Conservation (phyloP, 306 rosid species). For the Medicago ruthenica region DNA sequence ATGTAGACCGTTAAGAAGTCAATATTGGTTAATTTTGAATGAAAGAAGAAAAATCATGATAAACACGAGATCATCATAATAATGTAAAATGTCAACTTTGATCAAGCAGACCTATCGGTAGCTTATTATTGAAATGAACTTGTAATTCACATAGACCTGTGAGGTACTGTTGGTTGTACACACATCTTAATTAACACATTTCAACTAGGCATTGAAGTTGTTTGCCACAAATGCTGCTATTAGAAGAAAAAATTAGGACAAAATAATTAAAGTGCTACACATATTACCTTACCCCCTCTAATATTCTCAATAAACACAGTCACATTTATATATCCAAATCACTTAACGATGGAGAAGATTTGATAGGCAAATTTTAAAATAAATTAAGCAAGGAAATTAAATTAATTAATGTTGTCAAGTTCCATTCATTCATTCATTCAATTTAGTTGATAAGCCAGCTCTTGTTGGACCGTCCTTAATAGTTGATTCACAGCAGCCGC, state of each 20-base stretch:
- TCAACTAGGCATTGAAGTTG: constrained; percentile 1
- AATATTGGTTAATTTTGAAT: background rate
- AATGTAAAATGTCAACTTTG: background rate
- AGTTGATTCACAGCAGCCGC: constrained; percentile 86
- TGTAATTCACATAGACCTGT: constrained; percentile 20
- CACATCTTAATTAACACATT: constrained; percentile 17
- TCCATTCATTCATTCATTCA: constrained; percentile 2
- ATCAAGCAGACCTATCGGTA: background rate
- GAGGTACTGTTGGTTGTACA: constrained; percentile 30
- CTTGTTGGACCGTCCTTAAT: constrained; percentile 60
- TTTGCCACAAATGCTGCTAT: constrained; percentile 14
- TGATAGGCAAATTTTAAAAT: background rate
- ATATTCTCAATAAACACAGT: constrained; percentile 24
- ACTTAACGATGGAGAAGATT: constrained; percentile 18
- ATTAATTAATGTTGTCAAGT: background rate
- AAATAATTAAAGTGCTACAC: background rate
- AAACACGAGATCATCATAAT: background rate
- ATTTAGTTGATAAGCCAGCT: constrained; percentile 54
- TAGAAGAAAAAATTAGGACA: constrained; percentile 13
- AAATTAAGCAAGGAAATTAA: constrained; percentile 14
- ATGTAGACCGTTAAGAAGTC: constrained; percentile 1
- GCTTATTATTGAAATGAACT: constrained; percentile 19
- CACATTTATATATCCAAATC: constrained; percentile 23
- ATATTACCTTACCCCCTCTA: constrained; percentile 4
- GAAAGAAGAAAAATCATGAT: background rate